phyloP scores from a whole-genome alignment of 345 rosid species.

The Abelmoschus esculentus region DNA sequence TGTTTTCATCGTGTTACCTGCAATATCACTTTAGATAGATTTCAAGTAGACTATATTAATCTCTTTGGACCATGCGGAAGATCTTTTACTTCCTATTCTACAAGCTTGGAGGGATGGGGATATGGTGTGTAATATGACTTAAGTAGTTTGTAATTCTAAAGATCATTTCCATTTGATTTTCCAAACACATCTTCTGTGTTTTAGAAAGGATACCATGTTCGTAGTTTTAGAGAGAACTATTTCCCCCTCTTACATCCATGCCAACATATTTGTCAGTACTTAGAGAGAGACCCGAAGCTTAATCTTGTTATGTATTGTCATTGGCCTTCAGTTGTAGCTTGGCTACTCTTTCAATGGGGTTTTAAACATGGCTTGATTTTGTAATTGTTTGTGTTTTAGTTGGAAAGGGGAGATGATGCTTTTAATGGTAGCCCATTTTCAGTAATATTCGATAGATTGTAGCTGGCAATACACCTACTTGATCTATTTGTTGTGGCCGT shows the following conservation, averaged over 20 bases:
- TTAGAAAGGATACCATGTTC: background rate
- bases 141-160: background rate
- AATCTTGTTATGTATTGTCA: background rate
- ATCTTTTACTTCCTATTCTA: background rate
- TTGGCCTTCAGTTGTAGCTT: background rate
- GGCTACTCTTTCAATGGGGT: background rate
- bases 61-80: background rate
- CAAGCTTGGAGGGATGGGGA: background rate
- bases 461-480: background rate
- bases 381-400: background rate
- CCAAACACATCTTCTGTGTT: background rate
- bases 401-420: constrained; percentile 1
- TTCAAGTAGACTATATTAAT: background rate
- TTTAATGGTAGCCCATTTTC: background rate
- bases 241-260: background rate
- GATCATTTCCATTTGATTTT: background rate
- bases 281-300: background rate
- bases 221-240: background rate
- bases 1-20: background rate
- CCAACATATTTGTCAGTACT: background rate
- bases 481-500: background rate
- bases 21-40: background rate
- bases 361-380: background rate
- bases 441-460: background rate
- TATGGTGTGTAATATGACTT: background rate